Percentiles rank a stretch among this genome's conserved stretches.
These are phyloP conservation scores for Draba incana DNA, from an alignment of 345 rosid species.

Conservation along the genomic window DNA sequence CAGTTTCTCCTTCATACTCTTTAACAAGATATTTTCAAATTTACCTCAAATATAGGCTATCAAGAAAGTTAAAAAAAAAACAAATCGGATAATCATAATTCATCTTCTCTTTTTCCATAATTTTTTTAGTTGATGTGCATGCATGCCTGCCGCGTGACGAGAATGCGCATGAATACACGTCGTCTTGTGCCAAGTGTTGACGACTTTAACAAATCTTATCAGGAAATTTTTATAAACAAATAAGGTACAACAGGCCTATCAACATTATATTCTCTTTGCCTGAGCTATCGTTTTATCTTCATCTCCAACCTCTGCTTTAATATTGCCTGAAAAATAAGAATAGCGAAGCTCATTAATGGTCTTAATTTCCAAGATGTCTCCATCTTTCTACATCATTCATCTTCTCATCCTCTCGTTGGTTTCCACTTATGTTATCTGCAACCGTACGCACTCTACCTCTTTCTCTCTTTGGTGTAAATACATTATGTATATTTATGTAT, in stretches of 20 bases:
- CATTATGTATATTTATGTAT: neutral
- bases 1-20: neutral
- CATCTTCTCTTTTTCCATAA: too few species aligned
- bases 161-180: constrained; percentile 23
- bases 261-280: constrained; percentile 19
- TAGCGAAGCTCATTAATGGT: constrained; percentile 13
- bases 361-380: constrained; percentile 21
- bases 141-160: constrained; percentile 39
- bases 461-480: neutral
- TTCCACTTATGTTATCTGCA: constrained; percentile 31
- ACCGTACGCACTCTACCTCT: constrained; percentile 17
- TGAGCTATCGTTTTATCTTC: neutral
- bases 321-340: neutral
- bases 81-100: too few species aligned
- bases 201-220: constrained; percentile 26
- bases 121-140: constrained; percentile 11
- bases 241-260: neutral
- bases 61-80: too few species aligned
- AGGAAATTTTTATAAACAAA: constrained; percentile 27
- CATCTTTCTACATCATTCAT: constrained; percentile 20
- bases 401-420: constrained; percentile 32
- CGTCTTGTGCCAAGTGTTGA: constrained; percentile 37
- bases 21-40: neutral
- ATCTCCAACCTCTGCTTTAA: neutral
- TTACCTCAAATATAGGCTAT: neutral